Evolutionary conservation across 768 basidiomycete species (phyloP).

Genomic region (Saitozyma podzolica): DNA sequence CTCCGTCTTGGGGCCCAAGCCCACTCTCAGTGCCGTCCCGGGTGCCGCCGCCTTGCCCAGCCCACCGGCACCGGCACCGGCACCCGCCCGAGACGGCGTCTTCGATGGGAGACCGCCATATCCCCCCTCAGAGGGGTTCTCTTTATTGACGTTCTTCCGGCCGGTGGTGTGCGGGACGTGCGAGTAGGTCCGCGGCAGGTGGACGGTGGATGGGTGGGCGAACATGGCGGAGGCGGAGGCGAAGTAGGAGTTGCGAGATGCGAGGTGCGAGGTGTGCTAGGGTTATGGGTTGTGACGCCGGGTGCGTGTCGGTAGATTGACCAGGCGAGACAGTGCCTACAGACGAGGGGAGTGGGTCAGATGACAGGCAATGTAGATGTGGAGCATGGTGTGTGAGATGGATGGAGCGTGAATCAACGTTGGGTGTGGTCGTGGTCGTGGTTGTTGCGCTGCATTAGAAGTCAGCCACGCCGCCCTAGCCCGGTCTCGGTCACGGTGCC

Average conservation of each 20-base stretch:
- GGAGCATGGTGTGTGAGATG: too few relatives aligned
- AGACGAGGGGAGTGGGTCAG: not conserved
- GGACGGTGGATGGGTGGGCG: conserved; percentile 26
- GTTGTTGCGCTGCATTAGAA: too few relatives aligned
- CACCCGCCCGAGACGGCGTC: conserved; percentile 34
- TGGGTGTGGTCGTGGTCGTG: too few relatives aligned
- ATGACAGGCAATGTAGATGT: not conserved
- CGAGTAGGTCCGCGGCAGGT: conserved; percentile 23
- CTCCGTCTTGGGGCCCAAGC: conserved; percentile 34
- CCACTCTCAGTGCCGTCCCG: conserved; percentile 18
- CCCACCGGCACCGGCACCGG: not conserved
- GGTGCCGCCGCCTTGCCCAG: conserved; percentile 8
- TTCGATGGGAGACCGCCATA: conserved; percentile 30
- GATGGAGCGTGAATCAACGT: too few relatives aligned
- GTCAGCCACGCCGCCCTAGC: conserved; percentile 11
- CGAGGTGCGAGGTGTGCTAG: not conserved
- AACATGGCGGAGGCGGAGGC: conserved; percentile 25
- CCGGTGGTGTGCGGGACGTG: conserved; percentile 18
- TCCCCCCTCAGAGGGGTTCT: conserved; percentile 23
- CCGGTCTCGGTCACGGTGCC: conserved; percentile 9
- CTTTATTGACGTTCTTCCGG: conserved; percentile 39
- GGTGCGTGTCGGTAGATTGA: not conserved
- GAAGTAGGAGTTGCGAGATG: not conserved
- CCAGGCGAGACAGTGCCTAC: not conserved
- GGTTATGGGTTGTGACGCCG: not conserved